phyloP scores from a whole-genome alignment of 176 grass and related monocot species.

The Eragrostis nindensis region DNA sequence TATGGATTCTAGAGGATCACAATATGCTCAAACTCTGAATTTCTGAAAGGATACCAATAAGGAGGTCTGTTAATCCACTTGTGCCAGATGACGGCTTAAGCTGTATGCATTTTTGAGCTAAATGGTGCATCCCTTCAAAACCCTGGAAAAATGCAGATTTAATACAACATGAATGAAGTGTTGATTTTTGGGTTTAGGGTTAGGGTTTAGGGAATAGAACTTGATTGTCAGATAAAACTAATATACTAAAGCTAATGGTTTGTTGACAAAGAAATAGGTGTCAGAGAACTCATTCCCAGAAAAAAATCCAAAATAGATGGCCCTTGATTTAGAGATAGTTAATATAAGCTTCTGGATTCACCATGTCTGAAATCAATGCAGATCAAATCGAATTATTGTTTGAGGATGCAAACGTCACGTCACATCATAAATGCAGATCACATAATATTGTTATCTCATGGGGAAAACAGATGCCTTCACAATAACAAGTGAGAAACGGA shows the following conservation, averaged over 20 bases:
- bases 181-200: too few relatives aligned
- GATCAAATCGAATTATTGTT: not conserved
- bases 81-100: conserved; percentile 71
- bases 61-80: conserved; percentile 72
- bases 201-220: not conserved
- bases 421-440: conserved; percentile 21
- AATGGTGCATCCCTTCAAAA: conserved; percentile 89
- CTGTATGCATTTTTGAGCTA: conserved; percentile 84
- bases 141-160: conserved; percentile 64
- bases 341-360: not conserved
- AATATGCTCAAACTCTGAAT: conserved; percentile 70
- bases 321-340: conserved; percentile 17
- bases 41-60: conserved; percentile 86
- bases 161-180: conserved; percentile 28
- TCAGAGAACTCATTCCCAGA: conserved; percentile 4
- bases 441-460: conserved; percentile 12
- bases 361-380: conserved; percentile 24
- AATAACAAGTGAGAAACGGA: conserved; percentile 22
- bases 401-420: not conserved
- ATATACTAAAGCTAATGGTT: not conserved
- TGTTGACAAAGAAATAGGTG: conserved; percentile 26
- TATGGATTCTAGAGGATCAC: conserved; percentile 35
- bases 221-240: not conserved
- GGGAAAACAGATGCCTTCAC: conserved; percentile 1
- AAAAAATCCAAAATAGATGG: not conserved